Evolutionary conservation across 2,329 filamentous ascomycete genomes (phyloP), one percentile per base, ranked within the genome.

Genomic region (Ophiocordyceps sinensis): DNA sequence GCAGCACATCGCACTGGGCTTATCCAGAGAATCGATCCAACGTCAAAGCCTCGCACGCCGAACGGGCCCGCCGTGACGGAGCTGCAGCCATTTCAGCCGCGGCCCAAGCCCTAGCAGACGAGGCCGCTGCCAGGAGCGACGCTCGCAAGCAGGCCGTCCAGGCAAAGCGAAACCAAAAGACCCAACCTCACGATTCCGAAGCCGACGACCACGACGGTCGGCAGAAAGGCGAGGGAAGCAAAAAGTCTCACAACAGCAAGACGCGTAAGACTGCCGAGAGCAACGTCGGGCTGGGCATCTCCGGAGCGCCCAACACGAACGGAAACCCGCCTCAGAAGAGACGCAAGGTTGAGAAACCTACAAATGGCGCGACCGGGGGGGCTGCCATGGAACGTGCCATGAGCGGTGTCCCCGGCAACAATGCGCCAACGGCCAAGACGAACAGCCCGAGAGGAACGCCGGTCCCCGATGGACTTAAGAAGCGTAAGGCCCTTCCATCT

Each of bases 1-100:
- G 93, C 40, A 96, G 87, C 62, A 74, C 79, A 44, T 85, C 78
- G 40, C 91, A 98, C 60, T 98, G 91, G 91, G 91, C 89, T 38
- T 96, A 96, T 58, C 83, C 85, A 17, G 84, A 89, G 52, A 86
- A 85, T 54, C 82, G 89, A 12, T 13, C 31, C 48, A 73, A 77
- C 29, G 66, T 66, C 29, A 73, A 72, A 51, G 66, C 71, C n/a
- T 77, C 75, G 21, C 71, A 78, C 36, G 77, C 79, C 28, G 85
- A 93, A 56, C 73, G 82, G 23, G 79, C 82, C 38, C 74, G 86
- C 45, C 77, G 85, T 47, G 87, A 94, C 55, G 83, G 82, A 19
- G 83, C 82, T 11, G 75, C 82, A 19, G 78, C 77, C 32, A 84
- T 87, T 49, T 85, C 85, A 19, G 83, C 84, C 2, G 82, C 82